Evolutionary conservation across 805 yeast genomes (phyloP), one percentile per base, ranked within the genome.

Genomic region (Wickerhamiella dianesei): DNA sequence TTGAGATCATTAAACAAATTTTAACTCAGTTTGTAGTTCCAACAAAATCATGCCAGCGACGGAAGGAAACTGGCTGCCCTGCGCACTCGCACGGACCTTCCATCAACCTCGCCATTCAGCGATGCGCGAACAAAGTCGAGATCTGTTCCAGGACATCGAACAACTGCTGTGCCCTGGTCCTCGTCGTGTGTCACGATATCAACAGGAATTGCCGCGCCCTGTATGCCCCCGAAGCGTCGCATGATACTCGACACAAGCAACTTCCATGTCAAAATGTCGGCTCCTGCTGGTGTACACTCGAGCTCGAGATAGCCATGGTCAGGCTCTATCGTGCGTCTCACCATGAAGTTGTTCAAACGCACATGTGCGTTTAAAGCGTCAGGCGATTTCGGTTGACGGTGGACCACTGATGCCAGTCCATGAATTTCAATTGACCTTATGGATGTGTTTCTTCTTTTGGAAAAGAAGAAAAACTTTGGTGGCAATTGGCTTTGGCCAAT

Each of bases 221-320:
- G 48, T 5, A 55, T 29, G 2, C 67, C 67, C 5, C 55, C 53
- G 43, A 54, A 57, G 40, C 50, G 44, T 8, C 47, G 17, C 32
- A 64, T 35, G 16, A 60, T 53, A 2, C 49, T 39, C 16, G 46
- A 37, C 12, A 61, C 48, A 18, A 55, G 37, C 25, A 62, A 47
- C 43, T 53, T 50, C 66, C 66, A 63, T 2, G 64, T 55, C 21
- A 63, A 45, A 21, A 52, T 37, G 43, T 63, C 66, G 16, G 56
- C 35, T 1, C 44, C 44, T 4, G 40, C 41, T 3, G 57, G 55
- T 4, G 44, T 50, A 14, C 53, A 44, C 21, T 46, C 37, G 29
- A 61, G 46, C 50, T 56, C 56, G 43, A 63, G 41, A 44, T 62
- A 64, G 13, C 59, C 60, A 55, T 58, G 59, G 44, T 63, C 65